Evolutionary conservation across 495 filamentous ascomycete genomes (phyloP).

Genomic region (Penicillium robsamsonii): DNA sequence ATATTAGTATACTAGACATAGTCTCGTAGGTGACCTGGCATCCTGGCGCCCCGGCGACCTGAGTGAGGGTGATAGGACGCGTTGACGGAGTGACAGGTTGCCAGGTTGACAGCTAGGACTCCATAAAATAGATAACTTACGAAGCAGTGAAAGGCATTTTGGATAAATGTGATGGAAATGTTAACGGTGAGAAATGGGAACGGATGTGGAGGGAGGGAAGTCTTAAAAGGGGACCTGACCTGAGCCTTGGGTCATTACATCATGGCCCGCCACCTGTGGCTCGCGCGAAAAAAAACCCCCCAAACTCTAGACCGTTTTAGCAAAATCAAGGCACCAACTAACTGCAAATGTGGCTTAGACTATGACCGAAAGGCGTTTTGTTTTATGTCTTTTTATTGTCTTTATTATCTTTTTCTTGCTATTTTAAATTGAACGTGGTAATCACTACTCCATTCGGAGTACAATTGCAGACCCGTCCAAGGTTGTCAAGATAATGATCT

Average conservation of each 20-base stretch:
- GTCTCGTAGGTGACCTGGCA: background rate
- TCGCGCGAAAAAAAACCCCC: background rate
- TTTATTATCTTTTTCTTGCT: background rate
- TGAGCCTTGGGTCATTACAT: conserved; percentile 22
- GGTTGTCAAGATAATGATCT: conserved; percentile 4
- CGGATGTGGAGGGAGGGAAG: conserved; percentile 5
- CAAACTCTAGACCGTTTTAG: background rate
- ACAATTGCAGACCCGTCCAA: background rate
- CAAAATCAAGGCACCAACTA: background rate
- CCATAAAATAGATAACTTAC: conserved; percentile 39
- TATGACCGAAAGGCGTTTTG: background rate
- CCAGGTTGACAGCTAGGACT: background rate
- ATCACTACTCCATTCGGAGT: background rate
- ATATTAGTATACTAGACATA: conserved; percentile 3
- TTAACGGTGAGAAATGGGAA: background rate
- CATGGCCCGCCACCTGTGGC: conserved; percentile 26
- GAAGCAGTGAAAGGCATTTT: conserved; percentile 65
- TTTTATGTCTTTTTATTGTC: background rate
- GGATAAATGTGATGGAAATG: conserved; percentile 10
- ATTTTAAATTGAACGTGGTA: background rate
- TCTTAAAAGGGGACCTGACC: conserved; percentile 18
- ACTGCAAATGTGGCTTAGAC: conserved; percentile 10
- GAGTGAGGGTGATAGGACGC: background rate
- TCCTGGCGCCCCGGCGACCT: background rate
- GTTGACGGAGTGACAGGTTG: background rate